Percentiles rank a stretch among this genome's conserved stretches.
These are phyloP conservation scores for Heliamphora exappendiculata DNA, from an alignment of 148 eudicot species.

Conservation along the genomic window DNA sequence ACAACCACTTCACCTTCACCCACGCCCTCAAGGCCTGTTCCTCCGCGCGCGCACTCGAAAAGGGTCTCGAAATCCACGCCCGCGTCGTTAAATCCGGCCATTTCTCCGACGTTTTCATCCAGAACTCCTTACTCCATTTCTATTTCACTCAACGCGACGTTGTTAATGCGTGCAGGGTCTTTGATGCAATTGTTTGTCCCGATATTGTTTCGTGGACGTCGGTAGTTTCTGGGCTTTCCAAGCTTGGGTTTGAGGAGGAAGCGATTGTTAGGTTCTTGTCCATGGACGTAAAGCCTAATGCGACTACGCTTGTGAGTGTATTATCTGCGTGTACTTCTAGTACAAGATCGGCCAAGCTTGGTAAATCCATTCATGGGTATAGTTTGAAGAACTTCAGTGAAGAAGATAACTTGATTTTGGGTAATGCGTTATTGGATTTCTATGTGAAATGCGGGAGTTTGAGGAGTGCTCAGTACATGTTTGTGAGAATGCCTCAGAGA, in stretches of 20 bases:
- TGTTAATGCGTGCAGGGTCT: conserved; percentile 13
- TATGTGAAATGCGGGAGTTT: conserved; percentile 15
- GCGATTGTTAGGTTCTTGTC: conserved; percentile 13
- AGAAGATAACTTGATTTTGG: conserved; percentile 5
- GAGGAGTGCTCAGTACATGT: conserved; percentile 10
- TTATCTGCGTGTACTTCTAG: conserved; percentile 19
- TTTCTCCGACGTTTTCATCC: conserved; percentile 14
- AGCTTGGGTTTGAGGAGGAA: conserved; percentile 13
- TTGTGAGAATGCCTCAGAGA: conserved; percentile 12
- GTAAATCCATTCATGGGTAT: conserved; percentile 25
- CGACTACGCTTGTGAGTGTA: conserved; percentile 19
- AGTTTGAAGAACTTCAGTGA: conserved; percentile 9
- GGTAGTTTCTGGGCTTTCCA: conserved; percentile 19
- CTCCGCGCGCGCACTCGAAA: not conserved
- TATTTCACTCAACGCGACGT: conserved; percentile 6
- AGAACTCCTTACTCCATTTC: conserved; percentile 17
- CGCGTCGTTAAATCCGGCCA: conserved; percentile 13
- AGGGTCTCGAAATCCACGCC: conserved; percentile 23
- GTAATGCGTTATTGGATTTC: conserved; percentile 18
- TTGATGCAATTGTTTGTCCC: conserved; percentile 8
- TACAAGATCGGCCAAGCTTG: conserved; percentile 5
- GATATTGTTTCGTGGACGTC: conserved; percentile 28
- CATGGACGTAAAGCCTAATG: conserved; percentile 23
- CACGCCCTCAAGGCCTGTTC: conserved; percentile 20
- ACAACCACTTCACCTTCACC: conserved; percentile 24